phyloP scores from a whole-genome alignment of 441 rosid genomes.

The Adansonia gregorii region DNA sequence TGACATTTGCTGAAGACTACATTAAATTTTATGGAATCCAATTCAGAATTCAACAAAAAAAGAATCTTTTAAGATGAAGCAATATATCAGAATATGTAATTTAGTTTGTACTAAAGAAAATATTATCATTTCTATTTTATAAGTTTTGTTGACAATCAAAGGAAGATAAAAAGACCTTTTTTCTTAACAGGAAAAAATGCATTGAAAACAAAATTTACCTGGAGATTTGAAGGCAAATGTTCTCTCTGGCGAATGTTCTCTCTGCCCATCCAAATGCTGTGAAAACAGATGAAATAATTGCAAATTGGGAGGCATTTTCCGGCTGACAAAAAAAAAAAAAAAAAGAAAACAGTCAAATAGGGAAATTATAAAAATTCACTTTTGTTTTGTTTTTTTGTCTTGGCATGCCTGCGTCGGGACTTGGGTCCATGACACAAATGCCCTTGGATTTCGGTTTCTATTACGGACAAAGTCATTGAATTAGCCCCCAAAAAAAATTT shows the following conservation, averaged over 20 bases:
- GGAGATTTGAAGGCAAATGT: slow-evolving; percentile 19
- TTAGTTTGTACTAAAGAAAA: background rate
- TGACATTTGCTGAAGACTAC: background rate
- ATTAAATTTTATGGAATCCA: background rate
- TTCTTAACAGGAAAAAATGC: background rate
- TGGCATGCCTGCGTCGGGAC: background rate
- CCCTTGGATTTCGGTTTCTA: slow-evolving; percentile 31
- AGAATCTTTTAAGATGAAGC: background rate
- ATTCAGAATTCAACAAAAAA: background rate
- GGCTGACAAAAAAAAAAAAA: background rate
- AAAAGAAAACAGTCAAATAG: background rate
- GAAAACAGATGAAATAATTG: background rate
- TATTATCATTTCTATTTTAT: no score
- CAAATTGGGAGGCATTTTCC: background rate
- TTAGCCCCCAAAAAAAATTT: background rate
- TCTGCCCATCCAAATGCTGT: slow-evolving; percentile 24
- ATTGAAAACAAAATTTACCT: slow-evolving; percentile 32
- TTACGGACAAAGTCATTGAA: background rate
- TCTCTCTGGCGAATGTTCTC: slow-evolving; percentile 18
- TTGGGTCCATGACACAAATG: slow-evolving; percentile 11
- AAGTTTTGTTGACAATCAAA: slow-evolving; percentile 13
- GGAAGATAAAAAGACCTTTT: background rate
- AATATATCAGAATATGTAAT: background rate
- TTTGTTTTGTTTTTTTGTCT: slow-evolving; percentile 1
- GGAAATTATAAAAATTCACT: background rate